A percentile compares a stretch with the other conserved stretches of the same genome.
phyloP scores from a whole-genome alignment of 2,329 filamentous ascomycete genomes.

The Allantophomopsis lycopodina region DNA sequence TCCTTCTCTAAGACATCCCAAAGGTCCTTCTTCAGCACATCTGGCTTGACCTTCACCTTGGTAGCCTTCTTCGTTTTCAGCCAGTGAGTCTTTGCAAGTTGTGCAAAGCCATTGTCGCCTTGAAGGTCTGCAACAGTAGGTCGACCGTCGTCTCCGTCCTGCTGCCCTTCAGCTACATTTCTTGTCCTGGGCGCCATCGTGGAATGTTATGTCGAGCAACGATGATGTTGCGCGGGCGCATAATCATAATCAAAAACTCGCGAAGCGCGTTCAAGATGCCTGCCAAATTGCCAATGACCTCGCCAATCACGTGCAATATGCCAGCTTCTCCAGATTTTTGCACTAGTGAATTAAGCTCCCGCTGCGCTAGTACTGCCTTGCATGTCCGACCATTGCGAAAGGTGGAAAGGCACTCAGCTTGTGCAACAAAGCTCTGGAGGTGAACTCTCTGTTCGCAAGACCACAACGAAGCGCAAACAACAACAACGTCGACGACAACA shows the following conservation, averaged over 20 bases:
- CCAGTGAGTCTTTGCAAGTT: slow-evolving; percentile 78
- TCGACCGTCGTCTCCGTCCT: slow-evolving; percentile 30
- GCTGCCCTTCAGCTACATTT: slow-evolving; percentile 13
- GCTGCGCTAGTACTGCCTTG: too few relatives aligned
- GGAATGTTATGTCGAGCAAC: background rate
- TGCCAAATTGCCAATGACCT: too few relatives aligned
- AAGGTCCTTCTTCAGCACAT: slow-evolving; percentile 73
- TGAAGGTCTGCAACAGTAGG: slow-evolving; percentile 57
- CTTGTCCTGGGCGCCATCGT: slow-evolving; percentile 18
- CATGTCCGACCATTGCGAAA: too few relatives aligned
- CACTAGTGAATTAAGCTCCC: too few relatives aligned
- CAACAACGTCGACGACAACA: too few relatives aligned
- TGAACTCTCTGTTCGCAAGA: too few relatives aligned
- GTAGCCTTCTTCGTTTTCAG: slow-evolving; percentile 48
- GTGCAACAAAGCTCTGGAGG: too few relatives aligned
- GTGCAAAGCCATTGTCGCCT: slow-evolving; percentile 57
- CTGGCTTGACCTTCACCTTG: slow-evolving; percentile 60
- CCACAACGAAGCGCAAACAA: too few relatives aligned
- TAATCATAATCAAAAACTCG: slow-evolving; percentile 1
- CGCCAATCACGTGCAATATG: background rate
- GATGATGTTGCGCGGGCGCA: background rate
- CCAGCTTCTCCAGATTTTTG: too few relatives aligned
- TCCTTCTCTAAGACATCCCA: slow-evolving; percentile 83
- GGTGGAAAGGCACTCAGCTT: too few relatives aligned
- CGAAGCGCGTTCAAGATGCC: background rate